phyloP scores from a whole-genome alignment of 2,329 filamentous ascomycete genomes.

The Apiospora arundinis region DNA sequence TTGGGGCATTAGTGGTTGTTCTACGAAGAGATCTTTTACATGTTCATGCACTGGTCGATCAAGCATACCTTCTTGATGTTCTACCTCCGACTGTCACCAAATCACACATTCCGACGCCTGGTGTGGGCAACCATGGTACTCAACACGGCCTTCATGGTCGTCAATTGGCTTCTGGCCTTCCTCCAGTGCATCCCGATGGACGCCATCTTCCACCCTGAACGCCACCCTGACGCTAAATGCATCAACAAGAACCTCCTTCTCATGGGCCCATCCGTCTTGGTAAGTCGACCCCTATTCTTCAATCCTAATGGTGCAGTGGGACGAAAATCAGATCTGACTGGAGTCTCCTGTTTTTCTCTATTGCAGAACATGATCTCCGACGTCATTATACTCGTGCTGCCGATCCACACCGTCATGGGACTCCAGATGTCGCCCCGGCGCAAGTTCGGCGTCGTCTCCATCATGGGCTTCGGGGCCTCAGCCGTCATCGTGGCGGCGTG shows the following conservation, averaged over 20 bases:
- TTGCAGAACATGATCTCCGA: constrained; percentile 29
- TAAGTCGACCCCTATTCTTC: not conserved
- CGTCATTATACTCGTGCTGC: constrained; percentile 36
- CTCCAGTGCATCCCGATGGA: constrained; percentile 41
- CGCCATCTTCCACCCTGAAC: constrained; percentile 36
- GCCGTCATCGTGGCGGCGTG: constrained; percentile 43
- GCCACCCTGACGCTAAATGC: constrained; percentile 34
- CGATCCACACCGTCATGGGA: constrained; percentile 49
- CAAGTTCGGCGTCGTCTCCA: constrained; percentile 31
- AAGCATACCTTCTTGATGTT: constrained; percentile 43
- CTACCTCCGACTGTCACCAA: constrained; percentile 39
- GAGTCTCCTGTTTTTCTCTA: accelerated
- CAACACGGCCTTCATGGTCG: constrained; percentile 33
- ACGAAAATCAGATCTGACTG: not conserved
- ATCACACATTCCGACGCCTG: constrained; percentile 32
- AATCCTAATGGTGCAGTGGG: not conserved
- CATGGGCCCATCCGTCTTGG: not conserved
- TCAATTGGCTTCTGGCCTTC: constrained; percentile 37
- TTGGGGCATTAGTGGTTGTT: constrained; percentile 29
- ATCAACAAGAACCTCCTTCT: constrained; percentile 23
- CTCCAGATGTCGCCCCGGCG: constrained; percentile 47
- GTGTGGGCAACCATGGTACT: constrained; percentile 36
- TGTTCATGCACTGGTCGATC: constrained; percentile 39
- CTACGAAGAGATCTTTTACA: constrained; percentile 40
- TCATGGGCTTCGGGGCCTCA: constrained; percentile 39